Evolutionary conservation across 371 early-diverging fungal genomes (phyloP).

Genomic region (Mucor ambiguus): DNA sequence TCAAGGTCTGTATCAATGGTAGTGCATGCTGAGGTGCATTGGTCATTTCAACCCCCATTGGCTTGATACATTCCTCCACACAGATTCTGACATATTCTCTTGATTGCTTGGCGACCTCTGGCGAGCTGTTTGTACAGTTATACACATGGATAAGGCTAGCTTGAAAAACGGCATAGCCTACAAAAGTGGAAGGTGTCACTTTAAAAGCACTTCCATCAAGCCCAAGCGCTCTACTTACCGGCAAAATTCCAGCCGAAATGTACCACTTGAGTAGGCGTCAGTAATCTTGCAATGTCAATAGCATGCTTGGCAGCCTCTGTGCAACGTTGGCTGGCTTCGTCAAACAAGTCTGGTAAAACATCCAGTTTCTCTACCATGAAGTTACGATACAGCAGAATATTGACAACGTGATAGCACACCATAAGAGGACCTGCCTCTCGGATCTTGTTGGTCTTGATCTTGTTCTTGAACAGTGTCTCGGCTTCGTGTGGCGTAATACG

Average conservation of each 20-base stretch:
- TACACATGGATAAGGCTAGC: constrained; percentile 34
- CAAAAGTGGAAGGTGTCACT: not conserved
- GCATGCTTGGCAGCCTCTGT: constrained; percentile 52
- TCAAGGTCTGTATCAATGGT: constrained; percentile 19
- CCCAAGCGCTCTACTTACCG: constrained; percentile 13
- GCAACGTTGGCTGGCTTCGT: constrained; percentile 35
- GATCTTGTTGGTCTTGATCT: constrained; percentile 14
- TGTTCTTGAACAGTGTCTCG: not conserved
- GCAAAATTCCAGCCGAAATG: constrained; percentile 33
- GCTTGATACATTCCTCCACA: constrained; percentile 31
- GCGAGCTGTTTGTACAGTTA: constrained; percentile 24
- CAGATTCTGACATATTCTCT: constrained; percentile 21
- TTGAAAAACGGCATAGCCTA: constrained; percentile 35
- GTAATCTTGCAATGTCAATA: constrained; percentile 43
- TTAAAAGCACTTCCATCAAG: not conserved
- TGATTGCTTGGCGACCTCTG: constrained; percentile 23
- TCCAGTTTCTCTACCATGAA: constrained; percentile 36
- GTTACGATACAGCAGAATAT: constrained; percentile 57
- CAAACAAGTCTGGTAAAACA: constrained; percentile 22
- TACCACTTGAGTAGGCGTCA: constrained; percentile 16
- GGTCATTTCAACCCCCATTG: constrained; percentile 14
- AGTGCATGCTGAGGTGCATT: constrained; percentile 16
- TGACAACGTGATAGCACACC: constrained; percentile 42
- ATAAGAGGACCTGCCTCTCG: constrained; percentile 49
- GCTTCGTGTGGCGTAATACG: constrained; percentile 24